Percentiles rank a stretch among this genome's conserved stretches.
Conservation (phyloP, 192 early-diverging fungal genomes). For the Phlyctochytrium bullatum region DNA sequence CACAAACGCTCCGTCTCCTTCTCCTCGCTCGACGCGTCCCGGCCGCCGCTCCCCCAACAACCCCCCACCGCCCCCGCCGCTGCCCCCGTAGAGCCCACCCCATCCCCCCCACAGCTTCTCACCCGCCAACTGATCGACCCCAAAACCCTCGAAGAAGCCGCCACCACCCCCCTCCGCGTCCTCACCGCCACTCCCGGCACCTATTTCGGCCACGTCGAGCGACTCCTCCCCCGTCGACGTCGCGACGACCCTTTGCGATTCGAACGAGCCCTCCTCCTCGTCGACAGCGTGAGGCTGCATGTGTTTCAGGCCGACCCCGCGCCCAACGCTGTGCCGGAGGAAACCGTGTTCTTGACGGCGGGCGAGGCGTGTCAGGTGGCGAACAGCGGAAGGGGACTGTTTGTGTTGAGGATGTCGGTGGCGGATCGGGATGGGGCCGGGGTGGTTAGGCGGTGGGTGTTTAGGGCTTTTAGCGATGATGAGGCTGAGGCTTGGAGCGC, state of each 20-base stretch:
- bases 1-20: background rate
- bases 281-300: background rate
- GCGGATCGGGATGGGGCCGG: no score
- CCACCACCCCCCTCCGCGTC: background rate
- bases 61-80: background rate
- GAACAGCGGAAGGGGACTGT: background rate
- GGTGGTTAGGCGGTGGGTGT: background rate
- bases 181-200: background rate
- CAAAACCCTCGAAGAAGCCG: background rate
- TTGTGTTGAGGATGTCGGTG: no score
- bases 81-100: background rate
- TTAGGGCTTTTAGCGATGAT: background rate
- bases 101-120: background rate
- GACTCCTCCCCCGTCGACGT: background rate
- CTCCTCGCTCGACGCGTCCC: background rate
- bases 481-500: background rate
- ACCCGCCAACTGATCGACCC: background rate
- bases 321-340: background rate
- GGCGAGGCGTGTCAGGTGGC: background rate
- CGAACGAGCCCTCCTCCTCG: background rate
- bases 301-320: background rate
- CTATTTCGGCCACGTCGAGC: background rate
- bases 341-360: background rate
- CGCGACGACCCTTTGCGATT: background rate
- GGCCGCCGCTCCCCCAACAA: background rate